Evolutionary conservation across 148 eudicot genomes (phyloP).

Genomic region (Chenopodium formosanum): DNA sequence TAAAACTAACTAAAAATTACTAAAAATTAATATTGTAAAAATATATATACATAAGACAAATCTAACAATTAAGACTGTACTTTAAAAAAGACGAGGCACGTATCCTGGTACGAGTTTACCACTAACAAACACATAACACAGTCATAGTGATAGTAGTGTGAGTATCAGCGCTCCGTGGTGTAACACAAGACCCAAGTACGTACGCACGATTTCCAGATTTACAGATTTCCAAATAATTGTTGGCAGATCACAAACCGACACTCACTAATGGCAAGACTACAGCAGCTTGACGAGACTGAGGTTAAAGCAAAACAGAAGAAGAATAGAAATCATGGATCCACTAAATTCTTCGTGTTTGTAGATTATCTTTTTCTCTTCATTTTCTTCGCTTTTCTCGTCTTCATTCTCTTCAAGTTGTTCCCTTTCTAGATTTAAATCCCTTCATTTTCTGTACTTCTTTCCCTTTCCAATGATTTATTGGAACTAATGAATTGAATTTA

Average conservation of each 20-base stretch:
- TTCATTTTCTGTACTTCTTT: background rate
- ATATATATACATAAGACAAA: no score
- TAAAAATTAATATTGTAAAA: no score
- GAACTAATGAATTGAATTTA: no score
- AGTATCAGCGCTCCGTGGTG: background rate
- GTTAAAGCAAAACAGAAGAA: constrained; percentile 28
- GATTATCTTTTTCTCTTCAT: constrained; percentile 60
- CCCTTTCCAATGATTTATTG: background rate
- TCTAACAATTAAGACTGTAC: no score
- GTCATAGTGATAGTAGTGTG: no score
- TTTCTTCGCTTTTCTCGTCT: constrained; percentile 54
- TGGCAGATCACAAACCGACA: background rate
- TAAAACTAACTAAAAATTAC: no score
- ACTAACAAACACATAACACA: no score
- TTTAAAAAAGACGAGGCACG: no score
- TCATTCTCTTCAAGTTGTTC: constrained; percentile 42
- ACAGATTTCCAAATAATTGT: background rate
- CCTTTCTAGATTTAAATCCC: constrained; percentile 9
- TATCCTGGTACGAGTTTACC: no score
- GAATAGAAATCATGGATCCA: constrained; percentile 40
- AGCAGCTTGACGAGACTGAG: constrained; percentile 31
- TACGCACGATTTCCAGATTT: background rate
- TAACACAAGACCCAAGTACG: background rate
- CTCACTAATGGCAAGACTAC: constrained; percentile 41
- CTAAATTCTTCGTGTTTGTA: constrained; percentile 43